phyloP scores from a whole-genome alignment of 2,329 filamentous ascomycete genomes.

The Phyllosticta citribraziliensis region DNA sequence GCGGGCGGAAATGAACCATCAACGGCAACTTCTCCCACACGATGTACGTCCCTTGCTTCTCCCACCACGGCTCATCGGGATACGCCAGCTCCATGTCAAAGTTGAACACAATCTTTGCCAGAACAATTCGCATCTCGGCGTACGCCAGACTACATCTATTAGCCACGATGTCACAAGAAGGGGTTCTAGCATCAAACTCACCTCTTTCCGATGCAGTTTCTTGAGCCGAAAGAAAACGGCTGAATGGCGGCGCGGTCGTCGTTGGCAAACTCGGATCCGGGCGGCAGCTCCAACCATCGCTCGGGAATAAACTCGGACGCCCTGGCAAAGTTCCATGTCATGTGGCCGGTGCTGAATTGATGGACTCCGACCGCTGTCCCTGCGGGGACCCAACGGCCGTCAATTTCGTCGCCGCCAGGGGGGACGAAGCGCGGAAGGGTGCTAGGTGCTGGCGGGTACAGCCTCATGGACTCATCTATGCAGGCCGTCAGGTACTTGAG shows the following conservation, averaged over 20 bases:
- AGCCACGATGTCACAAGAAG: not conserved
- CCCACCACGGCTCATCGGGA: conserved; percentile 10
- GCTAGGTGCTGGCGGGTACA: conserved; percentile 34
- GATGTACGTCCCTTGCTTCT: conserved; percentile 19
- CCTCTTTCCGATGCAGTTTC: conserved; percentile 26
- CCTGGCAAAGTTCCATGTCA: conserved; percentile 14
- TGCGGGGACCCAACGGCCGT: conserved; percentile 14
- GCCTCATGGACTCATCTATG: conserved; percentile 33
- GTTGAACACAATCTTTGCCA: conserved; percentile 28
- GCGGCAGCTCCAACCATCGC: conserved; percentile 21
- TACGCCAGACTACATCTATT: conserved; percentile 20
- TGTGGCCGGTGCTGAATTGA: conserved; percentile 13
- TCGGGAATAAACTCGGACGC: conserved; percentile 19
- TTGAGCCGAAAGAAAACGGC: conserved; percentile 25
- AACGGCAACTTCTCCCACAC: conserved; percentile 25
- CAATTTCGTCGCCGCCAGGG: conserved; percentile 19
- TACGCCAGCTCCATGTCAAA: conserved; percentile 27
- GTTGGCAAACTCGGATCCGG: conserved; percentile 15
- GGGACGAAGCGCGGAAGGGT: conserved; percentile 23
- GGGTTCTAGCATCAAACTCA: conserved; percentile 2
- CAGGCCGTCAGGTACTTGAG: conserved; percentile 12
- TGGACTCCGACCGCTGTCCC: conserved; percentile 18
- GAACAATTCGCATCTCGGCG: conserved; percentile 27
- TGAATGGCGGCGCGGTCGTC: conserved; percentile 21
- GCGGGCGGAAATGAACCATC: conserved; percentile 16